Base-by-base conservation (phyloP, 805 yeast species). In the Lipomyces japonicus region DNA sequence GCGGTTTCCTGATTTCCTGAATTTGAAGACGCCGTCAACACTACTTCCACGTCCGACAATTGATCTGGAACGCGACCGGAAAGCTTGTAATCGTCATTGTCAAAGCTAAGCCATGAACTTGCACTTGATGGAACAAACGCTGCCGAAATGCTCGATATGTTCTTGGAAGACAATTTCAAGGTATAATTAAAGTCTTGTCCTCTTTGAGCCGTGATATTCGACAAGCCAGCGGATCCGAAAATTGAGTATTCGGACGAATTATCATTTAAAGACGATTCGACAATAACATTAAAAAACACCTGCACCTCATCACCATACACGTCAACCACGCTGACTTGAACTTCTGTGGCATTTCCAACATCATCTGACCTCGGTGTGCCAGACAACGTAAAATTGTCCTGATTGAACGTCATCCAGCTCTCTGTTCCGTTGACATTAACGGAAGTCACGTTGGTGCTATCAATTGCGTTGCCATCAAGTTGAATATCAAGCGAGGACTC, bases 401-500 rank as follows among this genome's bases (percentile, higher is more conserved):
- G 59, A 65, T 81, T 77, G 64, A 77, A 89, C 1, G 71, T 59
- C 42, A 91, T 71, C 97, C 97, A 91, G 43, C 66, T 64, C 21
- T 67, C 65, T 6, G 96, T 95, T 39, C 82, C 77, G 54, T 73
- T 67, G 23, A 79, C 66, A 3, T 63, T 58, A 3, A 84, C 75
- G 1, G 71, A 61, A 1, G 86, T 77, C 36, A 91, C 75, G 60
- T 87, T 80, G 2, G 69, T 66, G 3, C 63, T 44, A 3, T 69
- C 36, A 32, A 89, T 77, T 1, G 65, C 58, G 0, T 57, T 46
- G n/a, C 79, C 81, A 65, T 93, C 95, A 42, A 86, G 72, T 54
- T 68, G 78, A 26, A 91, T 49, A 23, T 37, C 39, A 10, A 54
- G 50, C 79, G 45, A 76, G 71, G 30, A 78, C 67, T 39, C 85